phyloP scores from a whole-genome alignment of 768 basidiomycete genomes.

The Flagelloscypha sp. region DNA sequence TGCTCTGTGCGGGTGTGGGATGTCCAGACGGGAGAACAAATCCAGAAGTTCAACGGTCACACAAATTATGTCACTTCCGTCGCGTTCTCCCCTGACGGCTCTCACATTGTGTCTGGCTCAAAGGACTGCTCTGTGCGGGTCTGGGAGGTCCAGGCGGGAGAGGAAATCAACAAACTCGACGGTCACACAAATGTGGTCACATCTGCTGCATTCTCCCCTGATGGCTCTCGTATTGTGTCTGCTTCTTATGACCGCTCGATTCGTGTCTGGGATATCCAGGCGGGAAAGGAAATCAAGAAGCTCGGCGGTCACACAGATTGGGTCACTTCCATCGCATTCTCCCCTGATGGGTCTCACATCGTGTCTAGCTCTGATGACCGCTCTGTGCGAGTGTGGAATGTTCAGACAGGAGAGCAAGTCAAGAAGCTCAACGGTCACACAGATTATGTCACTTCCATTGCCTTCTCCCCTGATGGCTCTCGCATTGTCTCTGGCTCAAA shows the following conservation, averaged over 20 bases:
- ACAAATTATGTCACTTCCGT: conserved; percentile 1
- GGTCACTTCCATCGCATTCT: conserved; percentile 11
- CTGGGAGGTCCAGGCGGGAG: conserved; percentile 10
- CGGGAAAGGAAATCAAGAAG: background rate
- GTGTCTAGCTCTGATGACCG: conserved; percentile 7
- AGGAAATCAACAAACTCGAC: too few relatives aligned
- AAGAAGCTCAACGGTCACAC: background rate
- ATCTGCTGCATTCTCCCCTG: conserved; percentile 13
- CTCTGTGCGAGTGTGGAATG: conserved; percentile 8
- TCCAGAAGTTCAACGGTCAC: background rate
- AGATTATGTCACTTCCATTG: conserved; percentile 3
- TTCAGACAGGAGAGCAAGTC: conserved; percentile 3
- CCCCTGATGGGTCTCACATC: conserved; percentile 10
- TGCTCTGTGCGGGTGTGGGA: too few relatives aligned
- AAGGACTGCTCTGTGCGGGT: conserved; percentile 5
- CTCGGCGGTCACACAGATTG: conserved; percentile 6
- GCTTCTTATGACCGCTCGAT: conserved; percentile 12
- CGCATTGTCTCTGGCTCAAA: conserved; percentile 8
- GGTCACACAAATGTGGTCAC: conserved; percentile 10
- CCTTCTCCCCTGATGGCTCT: conserved; percentile 9
- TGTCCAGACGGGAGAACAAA: conserved; percentile 4
- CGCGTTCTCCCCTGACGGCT: conserved; percentile 10
- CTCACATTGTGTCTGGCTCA: conserved; percentile 8
- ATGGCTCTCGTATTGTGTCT: conserved; percentile 13
- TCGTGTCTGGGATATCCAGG: conserved; percentile 11